A percentile compares a stretch with the other conserved stretches of the same genome.
phyloP scores from a whole-genome alignment of 1,284 basidiomycete species.

The Microbotryomycetes sp. region DNA sequence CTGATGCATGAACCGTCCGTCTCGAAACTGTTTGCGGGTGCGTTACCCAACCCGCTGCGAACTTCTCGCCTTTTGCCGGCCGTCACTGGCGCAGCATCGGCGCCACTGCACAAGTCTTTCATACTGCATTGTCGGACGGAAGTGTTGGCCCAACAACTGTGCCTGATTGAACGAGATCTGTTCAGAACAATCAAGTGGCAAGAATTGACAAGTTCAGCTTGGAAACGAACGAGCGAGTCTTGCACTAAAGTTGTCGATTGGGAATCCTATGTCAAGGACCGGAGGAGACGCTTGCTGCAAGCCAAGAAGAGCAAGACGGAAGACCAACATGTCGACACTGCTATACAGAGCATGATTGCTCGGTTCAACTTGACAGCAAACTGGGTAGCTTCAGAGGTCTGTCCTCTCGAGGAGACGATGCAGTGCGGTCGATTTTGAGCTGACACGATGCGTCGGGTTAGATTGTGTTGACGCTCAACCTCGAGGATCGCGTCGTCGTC shows the following conservation, averaged over 20 bases:
- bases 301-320: constrained; percentile 41
- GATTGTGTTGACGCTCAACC: constrained; percentile 40
- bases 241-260: constrained; percentile 66
- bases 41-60: background rate
- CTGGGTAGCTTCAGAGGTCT: constrained; percentile 57
- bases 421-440: constrained; percentile 57
- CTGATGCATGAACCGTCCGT: constrained; percentile 18
- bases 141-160: constrained; percentile 65
- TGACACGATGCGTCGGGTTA: background rate
- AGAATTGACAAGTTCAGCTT: constrained; percentile 40
- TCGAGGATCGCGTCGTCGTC: constrained; percentile 56
- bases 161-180: constrained; percentile 79
- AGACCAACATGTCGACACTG: background rate
- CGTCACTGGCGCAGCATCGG: background rate
- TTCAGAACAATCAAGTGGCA: constrained; percentile 58
- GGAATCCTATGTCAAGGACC: constrained; percentile 68
- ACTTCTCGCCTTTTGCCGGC: background rate
- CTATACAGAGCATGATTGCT: constrained; percentile 64
- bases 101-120: constrained; percentile 54
- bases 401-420: constrained; percentile 45
- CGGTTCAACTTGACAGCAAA: constrained; percentile 80
- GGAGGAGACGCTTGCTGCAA: constrained; percentile 61
- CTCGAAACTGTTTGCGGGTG: constrained; percentile 12
- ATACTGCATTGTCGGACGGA: constrained; percentile 52
- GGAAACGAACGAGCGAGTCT: constrained; percentile 51